phyloP scores from a whole-genome alignment of 2,329 filamentous ascomycete species.

The Hypoxylon sp. region DNA sequence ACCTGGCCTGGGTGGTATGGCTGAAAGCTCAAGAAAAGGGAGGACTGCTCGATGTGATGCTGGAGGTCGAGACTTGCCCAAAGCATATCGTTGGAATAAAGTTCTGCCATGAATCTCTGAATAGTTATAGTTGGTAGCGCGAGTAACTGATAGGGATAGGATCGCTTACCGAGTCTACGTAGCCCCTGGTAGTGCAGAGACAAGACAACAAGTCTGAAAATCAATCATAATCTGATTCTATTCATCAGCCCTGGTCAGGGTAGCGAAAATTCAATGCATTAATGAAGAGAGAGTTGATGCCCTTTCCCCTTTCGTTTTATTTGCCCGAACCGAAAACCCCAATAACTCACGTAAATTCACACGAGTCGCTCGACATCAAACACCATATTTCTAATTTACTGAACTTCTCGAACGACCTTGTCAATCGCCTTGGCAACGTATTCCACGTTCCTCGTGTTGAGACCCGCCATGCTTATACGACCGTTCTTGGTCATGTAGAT shows the following conservation, averaged over 20 bases:
- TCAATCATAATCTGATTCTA: slow-evolving; percentile 22
- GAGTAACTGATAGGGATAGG: neutral
- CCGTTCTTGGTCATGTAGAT: slow-evolving; percentile 98
- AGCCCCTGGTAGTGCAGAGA: neutral
- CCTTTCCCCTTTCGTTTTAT: slow-evolving; percentile 26
- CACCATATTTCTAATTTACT: slow-evolving; percentile 36
- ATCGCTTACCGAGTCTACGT: neutral
- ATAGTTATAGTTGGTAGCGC: neutral
- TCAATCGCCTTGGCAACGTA: slow-evolving; percentile 93
- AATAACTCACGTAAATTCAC: slow-evolving; percentile 25
- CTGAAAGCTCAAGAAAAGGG: neutral
- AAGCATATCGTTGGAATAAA: neutral
- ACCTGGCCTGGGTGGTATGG: slow-evolving; percentile 1
- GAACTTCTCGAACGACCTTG: slow-evolving; percentile 76
- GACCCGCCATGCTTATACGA: slow-evolving; percentile 97
- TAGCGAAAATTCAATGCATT: slow-evolving; percentile 21
- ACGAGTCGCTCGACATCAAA: slow-evolving; percentile 5
- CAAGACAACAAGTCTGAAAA: slow-evolving; percentile 13
- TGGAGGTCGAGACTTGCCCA: neutral
- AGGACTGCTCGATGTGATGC: neutral
- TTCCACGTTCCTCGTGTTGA: slow-evolving; percentile 92
- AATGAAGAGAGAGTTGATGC: slow-evolving; percentile 31
- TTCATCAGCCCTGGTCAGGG: slow-evolving; percentile 10
- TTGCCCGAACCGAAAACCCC: slow-evolving; percentile 26
- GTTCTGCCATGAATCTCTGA: neutral